These are phyloP conservation scores for Paraconiothyrium brasiliense DNA, from an alignment of 2,329 filamentous ascomycete species.

Conservation along the genomic window DNA sequence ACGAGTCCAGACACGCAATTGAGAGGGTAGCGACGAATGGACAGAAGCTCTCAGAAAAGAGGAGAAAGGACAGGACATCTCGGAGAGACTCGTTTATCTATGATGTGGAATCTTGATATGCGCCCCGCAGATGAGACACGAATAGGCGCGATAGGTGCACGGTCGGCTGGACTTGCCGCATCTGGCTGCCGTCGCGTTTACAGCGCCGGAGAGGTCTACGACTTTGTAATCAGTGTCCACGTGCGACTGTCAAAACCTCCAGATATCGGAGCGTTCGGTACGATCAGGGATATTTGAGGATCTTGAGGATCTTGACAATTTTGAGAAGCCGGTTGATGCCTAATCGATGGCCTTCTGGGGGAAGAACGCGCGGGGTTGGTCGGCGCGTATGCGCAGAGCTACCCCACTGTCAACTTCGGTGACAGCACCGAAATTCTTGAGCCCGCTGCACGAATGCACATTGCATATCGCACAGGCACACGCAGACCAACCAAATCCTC, in stretches of 20 bases:
- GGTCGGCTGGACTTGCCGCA: constrained; percentile 36
- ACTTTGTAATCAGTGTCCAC: not conserved
- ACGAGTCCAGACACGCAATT: constrained; percentile 20
- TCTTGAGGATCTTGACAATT: not conserved
- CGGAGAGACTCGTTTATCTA: constrained; percentile 3
- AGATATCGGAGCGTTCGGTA: not conserved
- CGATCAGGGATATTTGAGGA: not conserved
- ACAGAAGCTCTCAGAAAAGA: constrained; percentile 29
- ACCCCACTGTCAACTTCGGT: constrained; percentile 16
- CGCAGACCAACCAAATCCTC: not conserved
- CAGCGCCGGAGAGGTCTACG: not conserved
- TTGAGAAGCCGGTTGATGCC: too few relatives aligned
- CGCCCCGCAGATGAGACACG: constrained; percentile 3
- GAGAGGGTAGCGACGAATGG: constrained; percentile 16
- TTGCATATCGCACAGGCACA: not conserved
- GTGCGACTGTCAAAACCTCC: too few relatives aligned
- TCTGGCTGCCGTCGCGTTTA: constrained; percentile 22
- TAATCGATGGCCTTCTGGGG: not conserved
- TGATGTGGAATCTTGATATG: not conserved
- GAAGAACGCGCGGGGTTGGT: constrained; percentile 1
- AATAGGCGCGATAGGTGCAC: constrained; percentile 28
- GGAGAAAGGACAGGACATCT: constrained; percentile 37
- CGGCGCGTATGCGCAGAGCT: constrained; percentile 5
- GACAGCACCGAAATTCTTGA: not conserved
- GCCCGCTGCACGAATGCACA: too few relatives aligned